Evolutionary conservation across 2,329 filamentous ascomycete species (phyloP), one percentile per base, ranked within the genome.

Genomic region (Fusarium verrucosum): DNA sequence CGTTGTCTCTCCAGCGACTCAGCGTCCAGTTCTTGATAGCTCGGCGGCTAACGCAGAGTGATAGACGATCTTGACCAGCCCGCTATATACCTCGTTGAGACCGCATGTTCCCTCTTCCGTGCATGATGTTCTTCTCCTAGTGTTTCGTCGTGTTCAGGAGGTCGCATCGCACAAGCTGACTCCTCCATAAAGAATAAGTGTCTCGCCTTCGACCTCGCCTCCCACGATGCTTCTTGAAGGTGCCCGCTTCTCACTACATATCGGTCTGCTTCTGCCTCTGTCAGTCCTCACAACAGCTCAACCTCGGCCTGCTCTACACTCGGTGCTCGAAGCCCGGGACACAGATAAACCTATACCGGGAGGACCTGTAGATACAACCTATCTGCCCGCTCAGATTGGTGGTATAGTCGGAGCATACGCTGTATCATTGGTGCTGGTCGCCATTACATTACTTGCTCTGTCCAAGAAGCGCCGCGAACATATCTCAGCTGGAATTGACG

Each of bases 371-470:
- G 81, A 93, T 74, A 80, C 80, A 64, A 78, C 83, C 17, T 87
- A 90, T 53, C 85, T 97, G 20, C 92, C 93, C 17, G 89, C 87
- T 58, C 90, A 97, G 77, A 89, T 97, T 69, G 90, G 91, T 65
- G 92, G 89, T 67, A 91, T 98, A 59, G 84, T 94, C 58, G 92
- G 89, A 61, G 89, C 91, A 58, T 97, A 97, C 86, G 83, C 94
- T 57, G 76, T 92, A 60, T 91, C 88, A 32, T 83, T 96, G 73
- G 82, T 92, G 71, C 77, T 95, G 70, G 87, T 95, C 70, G 89
- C 92, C 70, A 81, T 87, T 30, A 79, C 86, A 42, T 80, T 93
- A 9, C 80, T 92, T 37, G 75, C 85, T 20, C 81, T 92, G 9
- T 79, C 84, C 49, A 87, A 83, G 74, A 82, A 76, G 58, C 81